These are phyloP conservation scores for Tuber umbilicatum DNA, from an alignment of 495 filamentous ascomycete genomes.

Conservation along the genomic window DNA sequence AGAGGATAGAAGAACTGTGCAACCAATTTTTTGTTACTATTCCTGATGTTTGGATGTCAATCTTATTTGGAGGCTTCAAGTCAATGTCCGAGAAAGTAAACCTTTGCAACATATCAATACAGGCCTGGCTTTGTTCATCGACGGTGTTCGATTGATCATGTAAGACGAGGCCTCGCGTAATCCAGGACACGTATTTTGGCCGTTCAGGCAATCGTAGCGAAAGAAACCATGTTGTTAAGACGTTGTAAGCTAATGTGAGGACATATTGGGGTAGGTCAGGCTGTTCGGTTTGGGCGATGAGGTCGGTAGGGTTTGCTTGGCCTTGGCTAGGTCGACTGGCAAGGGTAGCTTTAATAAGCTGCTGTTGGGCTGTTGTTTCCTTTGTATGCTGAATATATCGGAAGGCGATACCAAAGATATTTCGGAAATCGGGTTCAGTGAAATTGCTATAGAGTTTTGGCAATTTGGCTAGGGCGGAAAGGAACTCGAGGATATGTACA, in stretches of 20 bases:
- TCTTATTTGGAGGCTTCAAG: constrained; percentile 35
- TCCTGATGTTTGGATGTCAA: constrained; percentile 36
- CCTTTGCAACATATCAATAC: constrained; percentile 92
- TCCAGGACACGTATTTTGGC: constrained; percentile 78
- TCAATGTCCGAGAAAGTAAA: constrained; percentile 79
- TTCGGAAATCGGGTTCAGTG: constrained; percentile 77
- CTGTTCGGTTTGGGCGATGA: constrained; percentile 42
- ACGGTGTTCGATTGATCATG: constrained; percentile 66
- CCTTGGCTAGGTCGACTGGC: constrained; percentile 18
- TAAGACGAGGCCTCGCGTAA: constrained; percentile 74
- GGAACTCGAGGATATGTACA: constrained; percentile 89
- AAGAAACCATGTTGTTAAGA: constrained; percentile 94
- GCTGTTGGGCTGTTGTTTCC: constrained; percentile 43
- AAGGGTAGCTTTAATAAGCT: constrained; percentile 7
- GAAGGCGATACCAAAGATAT: constrained; percentile 89
- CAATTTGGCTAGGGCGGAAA: constrained; percentile 75
- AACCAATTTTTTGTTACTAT: constrained; percentile 71
- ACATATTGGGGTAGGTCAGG: constrained; percentile 79
- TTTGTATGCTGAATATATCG: constrained; percentile 75
- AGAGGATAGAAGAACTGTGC: constrained; percentile 77
- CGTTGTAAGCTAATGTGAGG: constrained; percentile 84
- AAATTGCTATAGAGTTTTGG: constrained; percentile 82
- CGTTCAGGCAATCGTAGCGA: constrained; percentile 77
- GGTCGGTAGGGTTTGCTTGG: constrained; percentile 14
- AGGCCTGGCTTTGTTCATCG: constrained; percentile 89